Base-by-base conservation (phyloP, 352 stramenopile genomes). In the Labyrinthula sp. region DNA sequence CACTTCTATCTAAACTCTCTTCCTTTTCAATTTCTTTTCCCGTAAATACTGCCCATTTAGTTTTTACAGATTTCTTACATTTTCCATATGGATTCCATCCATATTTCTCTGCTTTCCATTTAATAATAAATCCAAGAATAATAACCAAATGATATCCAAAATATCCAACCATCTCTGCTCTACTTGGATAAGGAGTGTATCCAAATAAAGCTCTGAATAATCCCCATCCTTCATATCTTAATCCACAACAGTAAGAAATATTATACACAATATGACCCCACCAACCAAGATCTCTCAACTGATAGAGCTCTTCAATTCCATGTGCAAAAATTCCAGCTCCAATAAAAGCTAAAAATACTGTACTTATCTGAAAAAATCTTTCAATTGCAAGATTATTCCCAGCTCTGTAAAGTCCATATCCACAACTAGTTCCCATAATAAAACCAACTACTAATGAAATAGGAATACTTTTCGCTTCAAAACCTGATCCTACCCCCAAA, bases 301-400 rank as follows among this genome's bases (percentile, higher is more conserved):
- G 31, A 30, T 61, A 49, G 27, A 64, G 21, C 20, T 62, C 56
- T 26, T 59, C 40, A 33, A 45, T 34, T 4, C 54, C 54, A 30
- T 64, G 46, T 24, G 46, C 41, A 21, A 40, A 60, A 4, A 64
- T 49, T n/a, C 57, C 57, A 14, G 55, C 56, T 33, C 48, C 56
- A 24, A 64, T 63, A 38, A 64, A 64, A 2, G 60, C 47, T 5
- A 64, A 56, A 8, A 64, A 33, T 3, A 64, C 31, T 14, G 56
- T 64, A n/a, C 40, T 58, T 36, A 20, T 20, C 25, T 48, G 5
- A 43, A 64, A 54, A 24, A 64, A 57, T 24, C 29, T 38, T 30
- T 54, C 45, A 31, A 64, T 40, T 37, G 37, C 58, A 10, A 50
- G 35, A 40, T 55, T 45, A 22, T 47, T 52, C 22, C 58, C 49